Evolutionary conservation across 768 basidiomycete genomes (phyloP), one percentile per base, ranked within the genome.

Genomic region (Russula ochroleuca): DNA sequence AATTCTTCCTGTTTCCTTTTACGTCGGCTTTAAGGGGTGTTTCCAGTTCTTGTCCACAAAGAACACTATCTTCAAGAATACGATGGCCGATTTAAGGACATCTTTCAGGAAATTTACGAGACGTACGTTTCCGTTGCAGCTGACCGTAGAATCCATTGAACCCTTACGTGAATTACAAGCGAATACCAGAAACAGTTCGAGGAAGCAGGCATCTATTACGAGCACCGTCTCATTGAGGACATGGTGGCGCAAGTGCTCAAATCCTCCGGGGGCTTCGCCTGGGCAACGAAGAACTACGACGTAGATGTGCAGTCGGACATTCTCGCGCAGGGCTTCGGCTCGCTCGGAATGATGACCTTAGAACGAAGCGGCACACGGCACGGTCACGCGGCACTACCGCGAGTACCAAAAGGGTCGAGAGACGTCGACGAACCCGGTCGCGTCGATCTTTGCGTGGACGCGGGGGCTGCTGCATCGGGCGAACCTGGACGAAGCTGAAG

Each of bases 181-280:
- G 76, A 85, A 61, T 94, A 94, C 81, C 87, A 87, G 73, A 64
- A 79, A 1, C 77, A 79, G 58, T 94, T 88, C 70, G 86, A 92
- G 65, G 80, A 77, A 15, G 77, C 79, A 7, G 86, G 85, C 9
- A 87, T 92, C 69, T 92, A 90, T 78, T 94, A 94, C 73, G 97
- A 98, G 78, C 97, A 99, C 77, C 90, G 97, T 40, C 85, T 96
- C 52, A 95, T 95, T 75, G 93, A 94, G 74, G 93, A 96, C 78
- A 97, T 98, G 95, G 95, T 98, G 54, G 97, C 97, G 6, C 96
- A 98, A 73, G 94, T 83, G 45, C 86, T 98, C 85, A 99, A 99
- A 78, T 95, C 93, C 15, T 84, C 87, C 0, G 97, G 97, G 52
- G 97, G 96, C 35, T 77, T 83, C 72, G 81, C 85, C 40, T 85